phyloP scores from a whole-genome alignment of 2,329 filamentous ascomycete genomes.

The Pseudogymnoascus sp. region DNA sequence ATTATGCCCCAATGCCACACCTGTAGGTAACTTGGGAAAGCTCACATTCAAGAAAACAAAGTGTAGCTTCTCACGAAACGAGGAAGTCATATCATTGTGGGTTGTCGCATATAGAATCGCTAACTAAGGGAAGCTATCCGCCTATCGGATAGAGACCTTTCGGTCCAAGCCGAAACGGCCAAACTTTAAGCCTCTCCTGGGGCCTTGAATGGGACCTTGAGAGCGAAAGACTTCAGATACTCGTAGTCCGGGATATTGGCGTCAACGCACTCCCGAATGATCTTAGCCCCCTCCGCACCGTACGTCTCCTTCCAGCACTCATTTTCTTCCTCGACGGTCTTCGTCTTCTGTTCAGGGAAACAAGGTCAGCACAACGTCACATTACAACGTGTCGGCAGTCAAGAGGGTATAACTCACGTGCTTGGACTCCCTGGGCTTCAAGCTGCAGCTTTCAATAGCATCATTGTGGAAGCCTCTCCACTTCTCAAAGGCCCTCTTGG shows the following conservation, averaged over 20 bases:
- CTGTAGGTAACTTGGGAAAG: neutral
- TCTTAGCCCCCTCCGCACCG: slow-evolving; percentile 60
- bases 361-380: slow-evolving; percentile 12
- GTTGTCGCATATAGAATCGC: neutral
- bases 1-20: neutral
- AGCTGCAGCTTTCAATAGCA: slow-evolving; percentile 71
- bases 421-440: slow-evolving; percentile 62
- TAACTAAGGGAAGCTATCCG: neutral
- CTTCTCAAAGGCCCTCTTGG: slow-evolving; percentile 78
- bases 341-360: slow-evolving; percentile 41
- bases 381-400: neutral
- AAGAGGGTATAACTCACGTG: slow-evolving; percentile 40
- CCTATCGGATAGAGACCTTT: neutral
- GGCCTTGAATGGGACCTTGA: slow-evolving; percentile 39
- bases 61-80: neutral
- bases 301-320: slow-evolving; percentile 68
- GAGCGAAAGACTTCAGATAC: slow-evolving; percentile 71
- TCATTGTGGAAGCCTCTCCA: slow-evolving; percentile 97
- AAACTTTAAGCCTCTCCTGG: slow-evolving; percentile 13
- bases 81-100: neutral
- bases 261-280: slow-evolving; percentile 64
- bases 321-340: slow-evolving; percentile 60
- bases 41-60: neutral
- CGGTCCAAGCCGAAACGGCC: slow-evolving; percentile 14
- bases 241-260: slow-evolving; percentile 70